phyloP scores from a whole-genome alignment of 2,329 filamentous ascomycete genomes.

The Epichloe elymi region DNA sequence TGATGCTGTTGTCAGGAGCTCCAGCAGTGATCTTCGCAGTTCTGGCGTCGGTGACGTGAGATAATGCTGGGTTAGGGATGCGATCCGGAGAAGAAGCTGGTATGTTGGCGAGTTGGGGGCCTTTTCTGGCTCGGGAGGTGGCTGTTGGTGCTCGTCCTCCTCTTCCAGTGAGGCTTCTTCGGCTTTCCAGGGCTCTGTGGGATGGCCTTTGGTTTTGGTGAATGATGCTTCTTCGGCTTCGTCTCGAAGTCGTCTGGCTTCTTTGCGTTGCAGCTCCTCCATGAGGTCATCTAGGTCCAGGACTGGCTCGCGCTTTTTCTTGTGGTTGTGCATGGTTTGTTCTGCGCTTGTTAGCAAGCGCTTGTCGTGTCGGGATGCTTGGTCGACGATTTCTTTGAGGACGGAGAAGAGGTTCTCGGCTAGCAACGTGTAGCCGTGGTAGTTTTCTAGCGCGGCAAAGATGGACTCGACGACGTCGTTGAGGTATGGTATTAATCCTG shows the following conservation, averaged over 20 bases:
- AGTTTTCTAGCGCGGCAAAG: constrained; percentile 86
- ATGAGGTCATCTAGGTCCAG: constrained; percentile 32
- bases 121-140: constrained; percentile 32
- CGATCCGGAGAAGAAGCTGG: constrained; percentile 67
- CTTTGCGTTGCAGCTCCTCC: constrained; percentile 49
- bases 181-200: constrained; percentile 24
- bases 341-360: constrained; percentile 32
- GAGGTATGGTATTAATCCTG: constrained; percentile 69
- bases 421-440: constrained; percentile 79
- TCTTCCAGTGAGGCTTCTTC: constrained; percentile 18
- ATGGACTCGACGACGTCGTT: constrained; percentile 87
- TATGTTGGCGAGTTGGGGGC: constrained; percentile 67
- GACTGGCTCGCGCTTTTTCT: constrained; percentile 21
- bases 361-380: constrained; percentile 52
- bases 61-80: constrained; percentile 77
- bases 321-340: constrained; percentile 25
- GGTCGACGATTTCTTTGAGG: constrained; percentile 68
- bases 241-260: constrained; percentile 20
- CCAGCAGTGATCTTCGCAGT: constrained; percentile 65
- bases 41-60: constrained; percentile 72
- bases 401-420: constrained; percentile 79
- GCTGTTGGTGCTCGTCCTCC: constrained; percentile 21
- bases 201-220: constrained; percentile 14
- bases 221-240: constrained; percentile 19
- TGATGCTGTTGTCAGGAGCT: constrained; percentile 60